phyloP scores from a whole-genome alignment of 1,284 basidiomycete genomes.

The Clitocybe nebularis region DNA sequence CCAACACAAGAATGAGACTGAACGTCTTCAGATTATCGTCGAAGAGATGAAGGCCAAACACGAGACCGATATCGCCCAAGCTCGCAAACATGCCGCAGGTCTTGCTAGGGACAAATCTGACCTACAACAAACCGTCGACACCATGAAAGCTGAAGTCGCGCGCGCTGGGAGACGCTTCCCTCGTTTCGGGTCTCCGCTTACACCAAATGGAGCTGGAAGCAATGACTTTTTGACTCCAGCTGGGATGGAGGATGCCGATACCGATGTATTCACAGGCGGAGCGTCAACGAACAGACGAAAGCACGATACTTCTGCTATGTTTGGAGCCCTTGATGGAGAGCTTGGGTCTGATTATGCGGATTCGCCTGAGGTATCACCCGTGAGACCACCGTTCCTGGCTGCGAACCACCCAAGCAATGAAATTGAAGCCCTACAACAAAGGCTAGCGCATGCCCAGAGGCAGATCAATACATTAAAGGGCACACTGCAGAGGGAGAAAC shows the following conservation, averaged over 20 bases:
- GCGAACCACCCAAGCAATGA: constrained; percentile 75
- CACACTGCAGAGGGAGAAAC: constrained; percentile 76
- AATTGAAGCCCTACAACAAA: constrained; percentile 73
- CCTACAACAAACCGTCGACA: constrained; percentile 76
- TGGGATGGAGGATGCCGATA: constrained; percentile 42
- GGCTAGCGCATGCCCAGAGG: constrained; percentile 77
- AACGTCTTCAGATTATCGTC: constrained; percentile 60
- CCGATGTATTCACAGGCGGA: constrained; percentile 66
- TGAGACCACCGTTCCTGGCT: constrained; percentile 64
- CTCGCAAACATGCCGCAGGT: constrained; percentile 83
- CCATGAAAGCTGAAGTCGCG: constrained; percentile 65
- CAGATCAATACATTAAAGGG: constrained; percentile 79
- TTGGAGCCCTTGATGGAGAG: constrained; percentile 38
- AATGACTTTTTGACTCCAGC: constrained; percentile 55
- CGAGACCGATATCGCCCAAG: constrained; percentile 89
- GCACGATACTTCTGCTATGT: constrained; percentile 46
- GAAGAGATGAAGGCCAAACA: constrained; percentile 86
- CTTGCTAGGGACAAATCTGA: constrained; percentile 91
- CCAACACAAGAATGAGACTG: constrained; percentile 82
- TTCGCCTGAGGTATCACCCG: constrained; percentile 60
- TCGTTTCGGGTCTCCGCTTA: constrained; percentile 65
- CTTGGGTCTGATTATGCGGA: constrained; percentile 37
- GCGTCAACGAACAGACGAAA: constrained; percentile 63
- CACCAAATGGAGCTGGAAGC: constrained; percentile 49
- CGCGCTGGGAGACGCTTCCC: constrained; percentile 58